A percentile compares a stretch with the other conserved stretches of the same genome.
Conservation (phyloP, 2,329 filamentous ascomycete species). For the Pseudogymnoascus sp. region DNA sequence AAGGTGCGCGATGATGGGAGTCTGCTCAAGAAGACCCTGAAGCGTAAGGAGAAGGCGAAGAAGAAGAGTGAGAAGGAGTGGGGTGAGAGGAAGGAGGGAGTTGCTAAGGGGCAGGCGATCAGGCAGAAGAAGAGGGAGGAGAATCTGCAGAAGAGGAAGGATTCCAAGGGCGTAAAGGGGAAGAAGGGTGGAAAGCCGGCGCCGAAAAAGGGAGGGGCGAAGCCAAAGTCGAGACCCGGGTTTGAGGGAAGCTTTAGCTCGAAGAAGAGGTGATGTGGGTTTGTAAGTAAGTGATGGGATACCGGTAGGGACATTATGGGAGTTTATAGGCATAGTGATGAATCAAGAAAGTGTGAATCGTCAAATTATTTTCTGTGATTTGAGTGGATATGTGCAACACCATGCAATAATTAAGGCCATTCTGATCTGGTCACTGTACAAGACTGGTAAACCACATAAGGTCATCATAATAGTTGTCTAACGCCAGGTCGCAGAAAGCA, state of each 20-base stretch:
- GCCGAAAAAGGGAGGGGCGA: conserved; percentile 42
- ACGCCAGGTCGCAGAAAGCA: conserved; percentile 5
- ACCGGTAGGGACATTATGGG: background rate
- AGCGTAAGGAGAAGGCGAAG: conserved; percentile 85
- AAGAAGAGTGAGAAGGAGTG: conserved; percentile 89
- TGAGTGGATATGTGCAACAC: background rate
- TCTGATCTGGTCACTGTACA: background rate
- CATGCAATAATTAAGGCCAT: background rate
- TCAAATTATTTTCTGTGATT: background rate
- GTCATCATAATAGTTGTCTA: conserved; percentile 6
- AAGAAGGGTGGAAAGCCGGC: conserved; percentile 49
- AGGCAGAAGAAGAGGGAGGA: conserved; percentile 77
- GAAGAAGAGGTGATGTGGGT: conserved; percentile 18
- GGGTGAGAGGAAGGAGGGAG: conserved; percentile 63
- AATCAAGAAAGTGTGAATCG: conserved; percentile 2
- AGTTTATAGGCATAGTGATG: conserved; percentile 4
- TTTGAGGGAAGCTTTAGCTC: conserved; percentile 47
- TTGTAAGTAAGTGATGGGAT: conserved; percentile 3
- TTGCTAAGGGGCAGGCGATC: conserved; percentile 69
- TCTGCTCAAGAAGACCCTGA: conserved; percentile 86
- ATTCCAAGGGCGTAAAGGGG: conserved; percentile 61
- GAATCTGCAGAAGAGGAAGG: conserved; percentile 65
- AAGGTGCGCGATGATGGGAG: conserved; percentile 80
- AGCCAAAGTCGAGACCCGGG: conserved; percentile 42
- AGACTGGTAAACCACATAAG: conserved; percentile 1